Evolutionary conservation across 2,329 filamentous ascomycete genomes (phyloP).

Genomic region (Macrophomina tecta): DNA sequence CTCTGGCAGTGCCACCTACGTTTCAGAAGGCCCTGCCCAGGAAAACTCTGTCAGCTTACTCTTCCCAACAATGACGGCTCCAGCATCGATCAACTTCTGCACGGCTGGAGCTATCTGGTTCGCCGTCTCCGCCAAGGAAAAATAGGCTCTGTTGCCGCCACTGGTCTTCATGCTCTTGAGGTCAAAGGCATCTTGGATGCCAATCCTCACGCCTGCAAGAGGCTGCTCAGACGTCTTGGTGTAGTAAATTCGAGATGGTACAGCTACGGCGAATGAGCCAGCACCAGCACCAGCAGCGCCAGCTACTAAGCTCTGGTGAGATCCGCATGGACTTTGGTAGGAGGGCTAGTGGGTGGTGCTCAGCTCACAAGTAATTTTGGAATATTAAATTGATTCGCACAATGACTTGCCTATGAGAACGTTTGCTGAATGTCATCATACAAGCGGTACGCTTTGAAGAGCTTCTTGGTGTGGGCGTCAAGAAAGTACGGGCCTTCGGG

Average conservation of each 20-base stretch:
- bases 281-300: neutral
- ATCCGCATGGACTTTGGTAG: neutral
- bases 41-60: slow-evolving; percentile 30
- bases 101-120: neutral
- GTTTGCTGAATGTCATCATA: neutral
- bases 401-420: neutral
- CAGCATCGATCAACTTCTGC: slow-evolving; percentile 8
- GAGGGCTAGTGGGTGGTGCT: neutral
- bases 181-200: slow-evolving; percentile 37
- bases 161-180: slow-evolving; percentile 32
- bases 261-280: neutral
- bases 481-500: neutral
- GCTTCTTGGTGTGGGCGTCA: neutral
- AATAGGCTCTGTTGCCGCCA: slow-evolving; percentile 30
- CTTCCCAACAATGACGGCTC: slow-evolving; percentile 31
- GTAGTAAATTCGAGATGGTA: neutral
- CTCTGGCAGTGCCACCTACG: neutral
- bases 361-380: neutral
- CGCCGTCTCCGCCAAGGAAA: slow-evolving; percentile 14
- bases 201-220: slow-evolving; percentile 29
- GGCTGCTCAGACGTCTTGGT: neutral
- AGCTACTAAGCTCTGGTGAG: neutral
- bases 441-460: neutral
- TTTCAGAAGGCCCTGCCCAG: neutral
- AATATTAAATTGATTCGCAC: neutral